Percentiles rank a stretch among this genome's conserved stretches.
Conservation (phyloP, 768 basidiomycete species). For the Xanthoconium purpureum region DNA sequence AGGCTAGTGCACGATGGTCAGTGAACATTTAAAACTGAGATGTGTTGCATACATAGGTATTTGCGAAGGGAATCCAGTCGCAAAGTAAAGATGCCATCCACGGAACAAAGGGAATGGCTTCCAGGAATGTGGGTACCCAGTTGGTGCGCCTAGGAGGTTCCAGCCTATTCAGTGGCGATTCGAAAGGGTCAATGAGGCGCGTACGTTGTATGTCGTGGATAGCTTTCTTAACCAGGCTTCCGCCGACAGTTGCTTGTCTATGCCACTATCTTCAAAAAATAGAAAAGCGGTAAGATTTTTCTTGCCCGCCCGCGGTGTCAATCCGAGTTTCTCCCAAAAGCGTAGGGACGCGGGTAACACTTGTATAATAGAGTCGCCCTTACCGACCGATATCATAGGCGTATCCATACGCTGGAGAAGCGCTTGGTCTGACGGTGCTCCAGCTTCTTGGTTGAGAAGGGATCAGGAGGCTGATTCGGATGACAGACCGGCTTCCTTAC, state of each 20-base stretch:
- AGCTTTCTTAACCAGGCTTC: constrained; percentile 59
- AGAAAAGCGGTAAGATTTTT: constrained; percentile 71
- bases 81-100: constrained; percentile 59
- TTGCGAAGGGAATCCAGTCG: constrained; percentile 73
- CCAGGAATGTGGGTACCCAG: constrained; percentile 59
- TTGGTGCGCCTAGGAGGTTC: constrained; percentile 48
- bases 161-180: constrained; percentile 8
- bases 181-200: constrained; percentile 21
- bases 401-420: constrained; percentile 39
- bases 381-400: constrained; percentile 64
- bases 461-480: background rate
- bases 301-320: constrained; percentile 64
- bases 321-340: constrained; percentile 84
- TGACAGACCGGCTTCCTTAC: constrained; percentile 21
- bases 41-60: constrained; percentile 45
- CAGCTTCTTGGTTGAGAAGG: background rate
- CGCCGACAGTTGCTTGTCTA: constrained; percentile 46
- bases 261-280: constrained; percentile 60
- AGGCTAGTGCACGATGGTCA: constrained; percentile 34
- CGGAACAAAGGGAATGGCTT: constrained; percentile 41
- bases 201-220: constrained; percentile 55
- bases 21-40: background rate
- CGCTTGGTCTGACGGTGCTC: background rate
- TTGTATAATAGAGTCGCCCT: constrained; percentile 67
- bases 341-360: constrained; percentile 65